Evolutionary conservation across 2,329 filamentous ascomycete genomes (phyloP), one percentile per base, ranked within the genome.

Genomic region (Aulographum hederae): DNA sequence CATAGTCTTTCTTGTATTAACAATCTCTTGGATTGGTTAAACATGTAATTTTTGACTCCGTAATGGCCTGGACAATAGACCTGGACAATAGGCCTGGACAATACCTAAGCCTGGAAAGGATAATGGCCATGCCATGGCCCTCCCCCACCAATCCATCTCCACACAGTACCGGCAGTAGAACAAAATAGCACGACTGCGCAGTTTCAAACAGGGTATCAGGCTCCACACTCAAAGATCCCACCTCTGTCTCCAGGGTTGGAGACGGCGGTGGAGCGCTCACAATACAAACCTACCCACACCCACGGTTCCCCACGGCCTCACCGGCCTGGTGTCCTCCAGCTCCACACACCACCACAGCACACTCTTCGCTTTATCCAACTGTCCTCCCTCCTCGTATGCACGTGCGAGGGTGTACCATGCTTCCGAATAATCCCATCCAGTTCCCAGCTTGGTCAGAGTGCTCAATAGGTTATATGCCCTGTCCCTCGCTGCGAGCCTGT

Each of bases 261-360:
- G 8, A n/a, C 21, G 8, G 21, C 8, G n/a, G 8, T 31, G 18
- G 27, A 28, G 14, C 23, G 13, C 14, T 52, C 41, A 72, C 39
- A 74, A 54, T 29, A 78, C 67, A 53, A 79, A 80, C 14, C 76
- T 67, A 14, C 73, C 71, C 31, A 63, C 63, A 3, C 69, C 73
- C 18, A 82, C 64, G 41, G 67, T 73, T 18, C 62, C 66, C 89
- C 86, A 95, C 36, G 69, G 67, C 35, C 89, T 70, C 30, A 93
- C 67, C 0, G 77, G 81, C 40, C 70, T 72, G 5, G 71, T 73
- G 49, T 98, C 86, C 50, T 95, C 89, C 18, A 98, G 62, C 54
- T 94, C 84, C 10, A 98, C 79, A 44, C 85, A 92, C 84, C 86
- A 95, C 89, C 89, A 95, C 5, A 95, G 64, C 28, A 85, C 82